Base-by-base conservation (phyloP, 768 basidiomycete species). In the Amanita pseudoporphyria region DNA sequence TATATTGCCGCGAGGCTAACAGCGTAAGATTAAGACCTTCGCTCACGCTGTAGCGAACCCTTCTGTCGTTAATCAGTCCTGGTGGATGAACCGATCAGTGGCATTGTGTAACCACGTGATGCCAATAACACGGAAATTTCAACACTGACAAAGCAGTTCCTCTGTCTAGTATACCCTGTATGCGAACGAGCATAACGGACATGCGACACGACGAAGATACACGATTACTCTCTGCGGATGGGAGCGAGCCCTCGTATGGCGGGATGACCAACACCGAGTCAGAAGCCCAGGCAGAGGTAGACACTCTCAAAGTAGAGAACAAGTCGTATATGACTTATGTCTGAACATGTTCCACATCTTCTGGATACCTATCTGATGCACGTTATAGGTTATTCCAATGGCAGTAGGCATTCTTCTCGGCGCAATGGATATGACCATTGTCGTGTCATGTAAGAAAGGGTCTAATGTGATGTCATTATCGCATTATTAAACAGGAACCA, bases 371-470 rank as follows among this genome's bases (percentile, higher is more conserved):
- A 12, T 40, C 5, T 22, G 3, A 51, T 33, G 18, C 9, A 13
- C 13, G 42, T 31, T 26, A 3, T 47, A 74, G 73, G 53, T 76
- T 10, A 59, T 73, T 52, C 72, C 74, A 7, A 70, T 76, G 71
- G 67, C 71, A 12, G 61, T 76, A 26, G 74, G 74, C 2, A 69
- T 72, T 7, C 71, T 76, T 45, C 61, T 78, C 4, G 58, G 64
- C 12, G 74, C 75, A 9, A 70, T 74, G 69, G 74, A 78, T 53
- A 67, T 64, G 37, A 78, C 73, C 1, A 73, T 77, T 14, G 67
- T 78, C 28, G 67, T 72, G 16, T 71, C 74, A 6, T 74, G 70
- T 71, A 56, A 49, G 64, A 16, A 10, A 45, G 26, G 21, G n/a
- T 30, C 10, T 5, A 19, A n/a, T n/a, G n/a, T 6, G 10, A 39